A percentile compares a stretch with the other conserved stretches of the same genome.
Conservation (phyloP, 805 yeast genomes). For the Pichia heedii region DNA sequence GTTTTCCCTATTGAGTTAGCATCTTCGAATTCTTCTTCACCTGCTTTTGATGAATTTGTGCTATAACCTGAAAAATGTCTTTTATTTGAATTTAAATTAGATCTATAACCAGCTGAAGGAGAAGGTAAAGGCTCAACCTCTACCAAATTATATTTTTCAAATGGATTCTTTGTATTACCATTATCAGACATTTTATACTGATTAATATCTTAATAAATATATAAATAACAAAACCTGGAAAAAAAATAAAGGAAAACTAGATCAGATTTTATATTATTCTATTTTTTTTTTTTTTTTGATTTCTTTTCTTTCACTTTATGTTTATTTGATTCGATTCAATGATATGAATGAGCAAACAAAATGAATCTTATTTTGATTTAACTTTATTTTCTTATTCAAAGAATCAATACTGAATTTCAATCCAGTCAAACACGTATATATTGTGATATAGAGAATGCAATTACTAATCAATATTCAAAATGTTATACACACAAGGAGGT, state of each 20-base stretch:
- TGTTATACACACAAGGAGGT: no score
- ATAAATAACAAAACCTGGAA: no score
- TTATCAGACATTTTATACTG: neutral
- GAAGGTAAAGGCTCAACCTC: conserved; percentile 8
- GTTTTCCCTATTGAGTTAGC: conserved; percentile 18
- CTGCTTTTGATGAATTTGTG: conserved; percentile 9
- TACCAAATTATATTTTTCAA: conserved; percentile 13
- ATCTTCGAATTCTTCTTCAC: conserved; percentile 12
- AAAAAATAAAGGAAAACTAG: no score
- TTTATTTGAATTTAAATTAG: conserved; percentile 4
- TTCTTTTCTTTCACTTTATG: no score
- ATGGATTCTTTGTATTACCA: conserved; percentile 11
- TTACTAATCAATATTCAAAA: no score
- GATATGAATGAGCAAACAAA: no score
- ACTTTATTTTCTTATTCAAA: no score
- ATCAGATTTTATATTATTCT: neutral
- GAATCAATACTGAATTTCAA: no score
- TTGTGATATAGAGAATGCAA: no score
- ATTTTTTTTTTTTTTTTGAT: neutral
- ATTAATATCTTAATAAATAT: neutral
- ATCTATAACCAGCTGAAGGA: conserved; percentile 11
- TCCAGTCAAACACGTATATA: no score
- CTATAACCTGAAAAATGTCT: conserved; percentile 15
- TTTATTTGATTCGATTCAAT: no score
- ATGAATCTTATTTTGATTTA: no score